Evolutionary conservation across 345 rosid species (phyloP).

Genomic region (Bruguiera sexangula): DNA sequence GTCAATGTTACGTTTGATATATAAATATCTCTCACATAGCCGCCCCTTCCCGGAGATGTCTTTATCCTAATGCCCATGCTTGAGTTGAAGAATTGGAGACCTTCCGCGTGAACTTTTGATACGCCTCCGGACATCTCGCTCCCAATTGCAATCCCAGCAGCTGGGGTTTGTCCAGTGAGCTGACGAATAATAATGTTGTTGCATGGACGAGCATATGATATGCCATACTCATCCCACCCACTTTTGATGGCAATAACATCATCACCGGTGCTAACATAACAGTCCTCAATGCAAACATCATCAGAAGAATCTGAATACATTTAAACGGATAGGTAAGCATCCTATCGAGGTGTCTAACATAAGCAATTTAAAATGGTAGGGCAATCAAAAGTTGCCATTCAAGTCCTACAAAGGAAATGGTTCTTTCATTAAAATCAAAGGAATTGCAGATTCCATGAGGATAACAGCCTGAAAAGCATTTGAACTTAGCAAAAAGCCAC

Average conservation of each 20-base stretch:
- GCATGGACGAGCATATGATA: constrained; percentile 71
- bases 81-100: constrained; percentile 56
- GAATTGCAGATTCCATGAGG: not conserved
- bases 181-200: constrained; percentile 64
- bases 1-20: constrained; percentile 57
- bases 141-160: constrained; percentile 87
- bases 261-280: constrained; percentile 87
- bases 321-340: constrained; percentile 5
- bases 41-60: constrained; percentile 92
- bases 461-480: not conserved
- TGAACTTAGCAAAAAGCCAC: not conserved
- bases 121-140: constrained; percentile 99
- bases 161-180: constrained; percentile 66
- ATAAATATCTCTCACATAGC: constrained; percentile 73
- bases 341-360: not conserved
- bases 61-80: constrained; percentile 68
- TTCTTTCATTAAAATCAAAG: not conserved
- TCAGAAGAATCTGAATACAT: constrained; percentile 71
- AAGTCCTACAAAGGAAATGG: not conserved
- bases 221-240: constrained; percentile 98
- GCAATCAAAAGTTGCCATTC: not conserved
- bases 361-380: constrained; percentile 1
- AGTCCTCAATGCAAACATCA: constrained; percentile 87
- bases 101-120: constrained; percentile 66
- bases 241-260: constrained; percentile 89